A percentile compares a stretch with the other conserved stretches of the same genome.
Conservation (phyloP, 1,284 basidiomycete genomes). For the Sanghuangporus weigelae region DNA sequence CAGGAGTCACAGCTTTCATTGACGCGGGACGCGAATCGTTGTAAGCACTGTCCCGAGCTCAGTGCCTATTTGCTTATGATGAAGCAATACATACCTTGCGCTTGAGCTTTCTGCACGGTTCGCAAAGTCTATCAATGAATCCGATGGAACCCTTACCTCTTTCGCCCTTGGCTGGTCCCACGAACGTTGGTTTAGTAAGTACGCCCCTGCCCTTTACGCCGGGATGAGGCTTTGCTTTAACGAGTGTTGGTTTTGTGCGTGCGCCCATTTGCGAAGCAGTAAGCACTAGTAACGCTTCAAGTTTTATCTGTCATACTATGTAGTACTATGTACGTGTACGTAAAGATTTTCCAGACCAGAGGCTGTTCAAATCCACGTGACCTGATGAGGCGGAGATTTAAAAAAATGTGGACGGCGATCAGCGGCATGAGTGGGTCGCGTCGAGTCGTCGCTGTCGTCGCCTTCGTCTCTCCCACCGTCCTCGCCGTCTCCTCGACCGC, state of each 20-base stretch:
- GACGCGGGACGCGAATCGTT: neutral
- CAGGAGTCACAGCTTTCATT: neutral
- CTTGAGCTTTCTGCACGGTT: neutral
- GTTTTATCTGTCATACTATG: too few species aligned
- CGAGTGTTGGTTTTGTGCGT: too few species aligned
- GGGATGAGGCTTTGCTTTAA: too few species aligned
- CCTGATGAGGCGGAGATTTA: constrained; percentile 3
- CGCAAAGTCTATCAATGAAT: neutral
- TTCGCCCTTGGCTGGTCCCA: neutral
- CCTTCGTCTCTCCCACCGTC: neutral
- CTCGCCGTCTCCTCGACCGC: neutral
- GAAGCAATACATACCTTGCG: neutral
- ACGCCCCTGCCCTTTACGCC: neutral
- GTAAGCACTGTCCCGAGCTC: neutral
- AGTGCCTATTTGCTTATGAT: neutral
- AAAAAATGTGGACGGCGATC: neutral
- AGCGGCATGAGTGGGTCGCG: neutral
- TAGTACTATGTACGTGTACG: neutral
- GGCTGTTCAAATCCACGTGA: neutral
- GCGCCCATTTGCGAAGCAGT: too few species aligned
- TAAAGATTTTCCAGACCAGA: too few species aligned
- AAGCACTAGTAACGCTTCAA: too few species aligned
- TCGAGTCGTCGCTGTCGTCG: neutral
- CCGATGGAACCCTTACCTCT: neutral
- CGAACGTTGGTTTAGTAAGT: neutral